Evolutionary conservation across 352 stramenopile species (phyloP), one percentile per base, ranked within the genome.

Genomic region (Phytopythium chamaehyphon): DNA sequence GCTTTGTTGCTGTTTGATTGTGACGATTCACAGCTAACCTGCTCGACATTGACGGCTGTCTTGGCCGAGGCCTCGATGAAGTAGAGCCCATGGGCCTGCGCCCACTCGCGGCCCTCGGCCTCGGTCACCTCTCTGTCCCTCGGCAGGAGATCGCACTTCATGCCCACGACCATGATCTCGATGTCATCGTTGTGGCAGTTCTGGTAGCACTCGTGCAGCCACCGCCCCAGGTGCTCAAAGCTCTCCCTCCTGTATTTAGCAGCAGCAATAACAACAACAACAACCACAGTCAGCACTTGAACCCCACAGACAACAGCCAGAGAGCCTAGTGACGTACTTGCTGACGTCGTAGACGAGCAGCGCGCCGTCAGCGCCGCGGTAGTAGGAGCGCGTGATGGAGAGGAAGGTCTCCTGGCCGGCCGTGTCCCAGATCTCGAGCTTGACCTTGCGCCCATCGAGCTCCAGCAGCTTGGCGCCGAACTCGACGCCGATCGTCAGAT

Each of bases 381-480:
- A 97, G 59, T 97, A 97, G 47, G 71, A 92, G 19, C 83, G 70
- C 37, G 88, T 97, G 52, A 97, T 94, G 26, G 82, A 90, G 12
- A 93, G 66, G 59, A 96, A 96, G 0, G 81, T 90, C 53, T 97
- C 88, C 59, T 96, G 87, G 3, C 88, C 88, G 15, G 88, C 88
- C 1, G 88, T 97, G 57, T 96, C 88, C 88, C 88, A 97, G 39
- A 97, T 97, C 74, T 96, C 82, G 22, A 96, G 76, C 65, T 97
- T 96, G 19, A 95, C 81, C 51, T 95, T 83, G 37, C 80, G 70
- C 15, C 78, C 76, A 43, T 94, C 83, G 40, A 96, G 71, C 40
- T 90, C 70, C 1, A 94, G 70, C 46, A 95, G 64, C 65, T 96
- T 96, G 31, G 84, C 80, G 15, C 85, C 88, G 57, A 96, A 96